Base-by-base conservation (phyloP, 768 basidiomycete species). In the Lentinula detonsa region DNA sequence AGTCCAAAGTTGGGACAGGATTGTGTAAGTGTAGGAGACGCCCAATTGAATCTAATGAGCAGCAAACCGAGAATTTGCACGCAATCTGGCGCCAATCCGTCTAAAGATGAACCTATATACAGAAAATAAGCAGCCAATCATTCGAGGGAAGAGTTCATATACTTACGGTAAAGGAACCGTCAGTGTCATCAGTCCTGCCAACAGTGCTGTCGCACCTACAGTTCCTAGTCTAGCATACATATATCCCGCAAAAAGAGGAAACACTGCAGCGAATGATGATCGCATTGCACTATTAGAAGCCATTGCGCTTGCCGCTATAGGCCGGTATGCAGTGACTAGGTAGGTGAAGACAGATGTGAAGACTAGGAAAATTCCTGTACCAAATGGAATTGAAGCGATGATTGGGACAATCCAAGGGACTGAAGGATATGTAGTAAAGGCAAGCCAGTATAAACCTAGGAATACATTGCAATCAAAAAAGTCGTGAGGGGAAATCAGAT, bases 321-420 rank as follows among this genome's bases (percentile, higher is more conserved):
- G 83, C 23, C 82, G 76, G 69, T 89, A 90, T 1, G 83, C 78
- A 51, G 85, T 85, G 60, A 90, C 84, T 57, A 89, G 77, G 71
- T 89, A 90, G 4, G 83, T 87, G 72, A 89, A 90, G 3, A 83
- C 84, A 7, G 83, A 81, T 1, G 85, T 85, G 73, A 88, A 93
- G 45, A 85, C 82, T 63, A 83, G 88, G 66, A 85, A 89, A 1
- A 81, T 73, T 2, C 85, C 84, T 1, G 75, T 62, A 3, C 89
- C 89, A 66, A 90, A 90, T 0, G 86, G 87, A 1, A 84, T 68
- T 3, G 82, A 85, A 4, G 81, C 84, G 34, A 90, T 70, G 65
- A 90, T 83, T 7, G 86, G 85, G 0, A 82, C 80, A 35, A 88
- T 84, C 85, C 85, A 90, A 63, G 81, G 88, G 0, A 87, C 72